Evolutionary conservation across 805 yeast genomes (phyloP).

Genomic region (Candida montana): DNA sequence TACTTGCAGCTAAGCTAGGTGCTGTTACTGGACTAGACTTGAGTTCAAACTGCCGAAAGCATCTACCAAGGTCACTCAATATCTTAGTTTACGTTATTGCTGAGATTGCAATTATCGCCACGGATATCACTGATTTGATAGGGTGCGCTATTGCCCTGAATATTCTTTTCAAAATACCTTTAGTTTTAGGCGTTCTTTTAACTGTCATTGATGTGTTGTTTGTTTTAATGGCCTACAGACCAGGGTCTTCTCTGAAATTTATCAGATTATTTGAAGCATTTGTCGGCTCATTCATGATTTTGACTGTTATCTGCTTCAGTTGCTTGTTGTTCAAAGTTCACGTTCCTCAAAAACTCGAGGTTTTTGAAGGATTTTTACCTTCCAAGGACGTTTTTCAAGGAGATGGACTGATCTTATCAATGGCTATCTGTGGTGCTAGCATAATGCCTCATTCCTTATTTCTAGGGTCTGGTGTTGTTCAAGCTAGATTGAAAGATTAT

Average conservation of each 20-base stretch:
- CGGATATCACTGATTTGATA: conserved; percentile 94
- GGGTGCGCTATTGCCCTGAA: conserved; percentile 96
- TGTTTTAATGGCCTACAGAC: conserved; percentile 82
- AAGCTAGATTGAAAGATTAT: conserved; percentile 74
- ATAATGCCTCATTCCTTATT: conserved; percentile 93
- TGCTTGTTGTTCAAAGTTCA: conserved; percentile 72
- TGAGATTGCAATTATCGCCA: conserved; percentile 88
- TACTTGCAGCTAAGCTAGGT: conserved; percentile 81
- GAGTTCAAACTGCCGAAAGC: conserved; percentile 79
- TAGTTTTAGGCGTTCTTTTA: conserved; percentile 75
- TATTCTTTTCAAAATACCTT: conserved; percentile 73
- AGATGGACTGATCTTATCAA: conserved; percentile 69
- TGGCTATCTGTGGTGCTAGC: conserved; percentile 89
- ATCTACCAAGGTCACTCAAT: conserved; percentile 60
- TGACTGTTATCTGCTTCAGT: conserved; percentile 82
- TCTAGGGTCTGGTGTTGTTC: conserved; percentile 85
- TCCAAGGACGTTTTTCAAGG: conserved; percentile 43
- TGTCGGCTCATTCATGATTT: conserved; percentile 70
- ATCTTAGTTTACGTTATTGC: conserved; percentile 67
- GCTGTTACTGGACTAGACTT: conserved; percentile 91
- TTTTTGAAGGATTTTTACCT: conserved; percentile 66
- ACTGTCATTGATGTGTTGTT: conserved; percentile 84
- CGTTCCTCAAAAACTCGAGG: conserved; percentile 43
- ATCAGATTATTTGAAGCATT: conserved; percentile 77
- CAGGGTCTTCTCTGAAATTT: conserved; percentile 72